phyloP scores from a whole-genome alignment of 225 moss, liverwort and hornwort genomes.

The Polytrichum commune region DNA sequence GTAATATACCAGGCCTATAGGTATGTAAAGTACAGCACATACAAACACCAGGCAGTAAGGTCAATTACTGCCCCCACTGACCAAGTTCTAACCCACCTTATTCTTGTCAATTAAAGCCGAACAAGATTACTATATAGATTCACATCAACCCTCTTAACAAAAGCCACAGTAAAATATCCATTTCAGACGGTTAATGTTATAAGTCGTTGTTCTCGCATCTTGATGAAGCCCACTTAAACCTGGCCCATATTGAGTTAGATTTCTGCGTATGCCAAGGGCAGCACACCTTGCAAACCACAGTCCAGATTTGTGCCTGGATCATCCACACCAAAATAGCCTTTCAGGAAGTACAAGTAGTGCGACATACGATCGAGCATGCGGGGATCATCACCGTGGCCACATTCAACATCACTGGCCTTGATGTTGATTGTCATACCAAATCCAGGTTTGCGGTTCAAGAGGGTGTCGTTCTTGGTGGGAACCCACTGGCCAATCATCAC shows the following conservation, averaged over 20 bases:
- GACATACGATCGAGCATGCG: slow-evolving; percentile 58
- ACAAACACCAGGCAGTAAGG: neutral
- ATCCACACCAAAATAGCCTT: slow-evolving; percentile 17
- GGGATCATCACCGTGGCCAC: slow-evolving; percentile 77
- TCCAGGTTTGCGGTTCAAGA: slow-evolving; percentile 32
- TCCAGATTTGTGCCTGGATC: slow-evolving; percentile 50
- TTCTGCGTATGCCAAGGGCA: slow-evolving; percentile 46
- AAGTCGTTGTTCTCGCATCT: too few species aligned
- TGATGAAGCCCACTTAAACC: neutral
- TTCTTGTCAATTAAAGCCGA: neutral
- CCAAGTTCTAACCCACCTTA: neutral
- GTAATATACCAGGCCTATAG: neutral
- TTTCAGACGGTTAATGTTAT: too few species aligned
- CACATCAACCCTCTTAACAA: neutral
- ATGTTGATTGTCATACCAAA: slow-evolving; percentile 92
- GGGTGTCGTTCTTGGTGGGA: slow-evolving; percentile 42
- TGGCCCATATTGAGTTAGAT: slow-evolving; percentile 12
- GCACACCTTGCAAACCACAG: slow-evolving; percentile 45
- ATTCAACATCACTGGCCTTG: slow-evolving; percentile 57
- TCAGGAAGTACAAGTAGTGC: slow-evolving; percentile 45
- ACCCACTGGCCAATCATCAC: slow-evolving; percentile 70
- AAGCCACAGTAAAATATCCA: neutral
- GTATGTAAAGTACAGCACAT: neutral
- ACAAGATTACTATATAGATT: neutral
- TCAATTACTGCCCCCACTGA: neutral